These are phyloP conservation scores for Meyerozyma guilliermondii DNA, from an alignment of 1,139 yeast species.

Conservation along the genomic window DNA sequence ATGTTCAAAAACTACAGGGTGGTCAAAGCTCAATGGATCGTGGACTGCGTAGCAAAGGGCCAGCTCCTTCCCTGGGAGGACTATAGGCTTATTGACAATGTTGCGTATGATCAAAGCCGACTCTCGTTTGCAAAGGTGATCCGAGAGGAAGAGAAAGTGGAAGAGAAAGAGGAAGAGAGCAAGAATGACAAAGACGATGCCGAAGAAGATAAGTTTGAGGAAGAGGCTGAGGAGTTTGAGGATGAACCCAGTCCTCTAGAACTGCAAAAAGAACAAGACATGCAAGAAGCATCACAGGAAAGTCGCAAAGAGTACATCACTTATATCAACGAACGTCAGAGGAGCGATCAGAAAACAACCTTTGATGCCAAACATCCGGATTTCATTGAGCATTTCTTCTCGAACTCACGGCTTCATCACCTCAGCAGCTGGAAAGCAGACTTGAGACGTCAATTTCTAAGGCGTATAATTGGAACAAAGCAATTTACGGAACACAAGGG, in stretches of 20 bases:
- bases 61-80: slow-evolving; percentile 62
- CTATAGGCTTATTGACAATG: slow-evolving; percentile 50
- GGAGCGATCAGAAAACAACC: slow-evolving; percentile 12
- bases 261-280: slow-evolving; percentile 10
- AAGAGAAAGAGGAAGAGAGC: neutral
- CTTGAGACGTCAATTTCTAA: slow-evolving; percentile 55
- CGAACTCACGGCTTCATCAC: slow-evolving; percentile 82
- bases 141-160: too few species aligned
- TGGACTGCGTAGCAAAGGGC: slow-evolving; percentile 50
- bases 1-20: slow-evolving; percentile 68
- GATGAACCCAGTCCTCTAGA: slow-evolving; percentile 14
- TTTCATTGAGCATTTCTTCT: slow-evolving; percentile 66
- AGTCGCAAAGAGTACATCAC: neutral
- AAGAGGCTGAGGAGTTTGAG: slow-evolving; percentile 3
- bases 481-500: slow-evolving; percentile 3
- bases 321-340: slow-evolving; percentile 3
- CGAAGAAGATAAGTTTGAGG: slow-evolving; percentile 5
- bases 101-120: slow-evolving; percentile 46
- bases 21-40: slow-evolving; percentile 79
- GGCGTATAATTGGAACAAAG: slow-evolving; percentile 26
- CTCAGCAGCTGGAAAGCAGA: slow-evolving; percentile 84
- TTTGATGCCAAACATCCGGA: slow-evolving; percentile 73
- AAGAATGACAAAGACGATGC: slow-evolving; percentile 6
- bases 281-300: slow-evolving; percentile 4
- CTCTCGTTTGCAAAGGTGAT: slow-evolving; percentile 19